Base-by-base conservation (phyloP, 305 asterid genomes). In the Solanum chacoense region DNA sequence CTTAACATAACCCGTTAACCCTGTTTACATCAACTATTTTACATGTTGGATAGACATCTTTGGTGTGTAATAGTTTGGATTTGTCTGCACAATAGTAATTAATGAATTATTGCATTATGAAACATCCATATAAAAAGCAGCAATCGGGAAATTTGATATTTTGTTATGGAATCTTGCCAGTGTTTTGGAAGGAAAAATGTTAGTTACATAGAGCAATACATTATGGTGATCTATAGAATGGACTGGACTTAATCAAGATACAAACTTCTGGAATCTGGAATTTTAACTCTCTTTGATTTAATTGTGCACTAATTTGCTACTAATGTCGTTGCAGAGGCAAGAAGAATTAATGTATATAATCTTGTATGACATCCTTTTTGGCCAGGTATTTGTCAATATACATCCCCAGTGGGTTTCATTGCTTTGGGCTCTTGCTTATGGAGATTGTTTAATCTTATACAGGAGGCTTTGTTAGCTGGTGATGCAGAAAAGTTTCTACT, bases 401-500 rank as follows among this genome's bases (percentile, higher is more conserved):
- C 42, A 73, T 87, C 77, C 32, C 31, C 84, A 37, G 42, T 45
- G 13, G 85, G 65, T 77, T 76, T 79, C 88, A 75, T 90, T 74
- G 78, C 77, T 84, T 84, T 79, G 14, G 40, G 87, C 18, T 67
- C 80, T 79, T 90, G 34, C 77, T 89, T 71, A 88, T 74, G n/a
- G 34, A 20, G 38, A 42, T 69, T 24, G 74, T 88, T 86, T 78
- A 29, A 85, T 40, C 83, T 88, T 88, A 71, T 73, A 59, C 87
- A 97, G 99, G 94, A 92, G 89, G 94, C 89, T 91, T 88, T 94
- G 85, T 90, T 93, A 84, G 83, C 55, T 77, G 99, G 99, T 87
- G 99, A 97, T 90, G 98, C 99, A 37, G 99, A 97, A 89, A 96
- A 93, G 92, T 92, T 94, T 93, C 91, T 97, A 79, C 89, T 92